These are phyloP conservation scores for Penicillium fuscoglaucum DNA, from an alignment of 2,329 filamentous ascomycete genomes.

Conservation along the genomic window DNA sequence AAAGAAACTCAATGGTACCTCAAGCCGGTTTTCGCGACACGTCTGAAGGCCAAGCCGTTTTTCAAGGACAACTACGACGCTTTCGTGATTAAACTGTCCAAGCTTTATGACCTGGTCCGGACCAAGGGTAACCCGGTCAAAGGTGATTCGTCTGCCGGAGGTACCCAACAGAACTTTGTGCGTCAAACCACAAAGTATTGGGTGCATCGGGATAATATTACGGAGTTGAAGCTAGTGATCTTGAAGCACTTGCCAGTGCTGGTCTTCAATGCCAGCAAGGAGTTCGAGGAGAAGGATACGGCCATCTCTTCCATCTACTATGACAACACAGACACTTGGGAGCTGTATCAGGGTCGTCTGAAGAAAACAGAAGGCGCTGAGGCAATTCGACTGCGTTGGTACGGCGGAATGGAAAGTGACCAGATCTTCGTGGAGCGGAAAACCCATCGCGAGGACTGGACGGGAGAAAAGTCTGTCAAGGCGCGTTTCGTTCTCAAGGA, in stretches of 20 bases:
- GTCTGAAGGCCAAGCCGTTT: slow-evolving; percentile 93
- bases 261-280: slow-evolving; percentile 96
- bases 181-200: slow-evolving; percentile 99
- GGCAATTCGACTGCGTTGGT: slow-evolving; percentile 94
- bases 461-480: slow-evolving; percentile 97
- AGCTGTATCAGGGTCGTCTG: slow-evolving; percentile 87
- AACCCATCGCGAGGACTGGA: slow-evolving; percentile 98
- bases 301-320: slow-evolving; percentile 99
- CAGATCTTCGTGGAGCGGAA: slow-evolving; percentile 97
- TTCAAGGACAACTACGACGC: slow-evolving; percentile 99
- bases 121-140: slow-evolving; percentile 90
- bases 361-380: slow-evolving; percentile 98
- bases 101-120: slow-evolving; percentile 89
- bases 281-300: slow-evolving; percentile 85
- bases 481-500: slow-evolving; percentile 93
- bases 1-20: slow-evolving; percentile 95
- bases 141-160: slow-evolving; percentile 88
- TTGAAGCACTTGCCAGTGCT: slow-evolving; percentile 95
- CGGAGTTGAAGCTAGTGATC: slow-evolving; percentile 95
- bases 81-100: slow-evolving; percentile 91
- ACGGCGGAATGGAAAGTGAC: slow-evolving; percentile 92
- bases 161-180: slow-evolving; percentile 90
- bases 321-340: slow-evolving; percentile 91
- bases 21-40: slow-evolving; percentile 90
- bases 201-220: slow-evolving; percentile 98